A percentile compares a stretch with the other conserved stretches of the same genome.
phyloP scores from a whole-genome alignment of 2,329 filamentous ascomycete species.

The Colletotrichum liriopes region DNA sequence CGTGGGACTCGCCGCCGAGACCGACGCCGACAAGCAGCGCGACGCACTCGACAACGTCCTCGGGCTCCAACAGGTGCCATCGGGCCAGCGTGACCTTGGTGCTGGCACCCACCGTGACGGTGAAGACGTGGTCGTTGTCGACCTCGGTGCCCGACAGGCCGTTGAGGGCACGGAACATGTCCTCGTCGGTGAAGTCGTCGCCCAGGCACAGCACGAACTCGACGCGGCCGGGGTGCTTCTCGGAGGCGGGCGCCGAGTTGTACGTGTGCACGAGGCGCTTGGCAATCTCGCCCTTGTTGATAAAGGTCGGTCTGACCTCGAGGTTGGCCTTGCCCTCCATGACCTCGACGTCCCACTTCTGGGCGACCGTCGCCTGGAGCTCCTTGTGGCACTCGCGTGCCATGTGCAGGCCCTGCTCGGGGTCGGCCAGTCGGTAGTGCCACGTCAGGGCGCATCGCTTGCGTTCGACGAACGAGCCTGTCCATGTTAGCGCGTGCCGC shows the following conservation, averaged over 20 bases:
- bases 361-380: slow-evolving; percentile 82
- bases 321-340: slow-evolving; percentile 98
- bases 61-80: slow-evolving; percentile 91
- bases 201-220: slow-evolving; percentile 94
- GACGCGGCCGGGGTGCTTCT: slow-evolving; percentile 66
- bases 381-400: slow-evolving; percentile 86
- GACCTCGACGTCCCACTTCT: slow-evolving; percentile 92
- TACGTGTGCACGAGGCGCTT: slow-evolving; percentile 86
- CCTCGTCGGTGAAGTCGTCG: slow-evolving; percentile 98
- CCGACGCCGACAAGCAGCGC: slow-evolving; percentile 68
- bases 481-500: not conserved
- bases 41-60: slow-evolving; percentile 84
- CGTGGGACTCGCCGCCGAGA: slow-evolving; percentile 56
- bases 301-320: slow-evolving; percentile 95
- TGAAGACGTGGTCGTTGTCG: slow-evolving; percentile 81
- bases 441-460: slow-evolving; percentile 96
- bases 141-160: slow-evolving; percentile 68
- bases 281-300: slow-evolving; percentile 98
- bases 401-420: slow-evolving; percentile 86
- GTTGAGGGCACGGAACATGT: slow-evolving; percentile 90
- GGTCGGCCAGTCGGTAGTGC: slow-evolving; percentile 95
- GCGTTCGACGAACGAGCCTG: slow-evolving; percentile 91
- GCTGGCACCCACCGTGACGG: slow-evolving; percentile 91
- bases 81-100: slow-evolving; percentile 92
- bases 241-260: slow-evolving; percentile 65